Conservation (phyloP, 257 asterid genomes). For the Galeopsis tetrahit region DNA sequence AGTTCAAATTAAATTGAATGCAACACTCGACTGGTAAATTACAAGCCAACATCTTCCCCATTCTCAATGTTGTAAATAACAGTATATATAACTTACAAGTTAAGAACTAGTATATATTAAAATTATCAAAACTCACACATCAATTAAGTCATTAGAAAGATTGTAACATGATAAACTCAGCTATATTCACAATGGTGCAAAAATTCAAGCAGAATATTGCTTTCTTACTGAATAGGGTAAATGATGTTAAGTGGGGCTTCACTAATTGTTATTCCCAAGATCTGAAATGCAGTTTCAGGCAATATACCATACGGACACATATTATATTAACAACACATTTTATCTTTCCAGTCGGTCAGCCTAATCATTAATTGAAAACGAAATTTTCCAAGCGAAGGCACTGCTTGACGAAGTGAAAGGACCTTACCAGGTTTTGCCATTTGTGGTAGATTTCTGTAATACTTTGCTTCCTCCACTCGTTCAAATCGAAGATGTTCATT, state of each 20-base stretch:
- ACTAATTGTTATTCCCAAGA: conserved; percentile 10
- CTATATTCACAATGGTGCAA: conserved; percentile 7
- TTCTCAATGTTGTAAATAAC: not conserved
- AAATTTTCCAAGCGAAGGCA: not conserved
- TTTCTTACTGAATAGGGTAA: not conserved
- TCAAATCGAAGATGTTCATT: conserved; percentile 80
- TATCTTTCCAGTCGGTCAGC: not conserved
- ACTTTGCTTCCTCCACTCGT: conserved; percentile 77
- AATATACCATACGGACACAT: not conserved
- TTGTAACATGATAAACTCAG: not conserved
- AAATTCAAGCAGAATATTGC: not conserved
- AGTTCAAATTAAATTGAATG: not conserved
- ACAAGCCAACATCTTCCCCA: not conserved
- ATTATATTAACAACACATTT: not conserved
- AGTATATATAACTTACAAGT: not conserved
- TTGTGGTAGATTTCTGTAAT: conserved; percentile 84
- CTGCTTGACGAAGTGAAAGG: conserved; percentile 1
- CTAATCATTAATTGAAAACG: not conserved
- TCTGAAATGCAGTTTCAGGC: not conserved
- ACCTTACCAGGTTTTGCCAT: conserved; percentile 90
- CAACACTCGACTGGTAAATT: too few relatives aligned
- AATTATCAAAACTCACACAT: not conserved
- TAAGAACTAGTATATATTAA: not conserved
- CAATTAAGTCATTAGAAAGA: not conserved
- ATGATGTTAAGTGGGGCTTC: not conserved